A percentile compares a stretch with the other conserved stretches of the same genome.
phyloP scores from a whole-genome alignment of 2,329 filamentous ascomycete genomes.

The Aspergillus phoenicis region DNA sequence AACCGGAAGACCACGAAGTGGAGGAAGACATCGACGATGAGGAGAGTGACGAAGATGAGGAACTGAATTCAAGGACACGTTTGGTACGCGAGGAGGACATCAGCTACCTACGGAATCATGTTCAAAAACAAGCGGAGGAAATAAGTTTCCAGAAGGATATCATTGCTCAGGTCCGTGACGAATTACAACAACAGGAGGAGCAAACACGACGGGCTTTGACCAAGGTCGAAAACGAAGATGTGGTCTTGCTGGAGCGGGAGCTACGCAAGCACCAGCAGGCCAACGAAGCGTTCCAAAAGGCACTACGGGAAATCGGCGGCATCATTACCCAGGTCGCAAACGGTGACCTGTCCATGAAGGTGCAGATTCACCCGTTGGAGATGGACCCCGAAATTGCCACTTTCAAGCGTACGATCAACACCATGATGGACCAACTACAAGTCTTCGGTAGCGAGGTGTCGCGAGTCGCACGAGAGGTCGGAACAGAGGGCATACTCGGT shows the following conservation, averaged over 20 bases:
- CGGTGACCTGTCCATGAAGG: slow-evolving; percentile 94
- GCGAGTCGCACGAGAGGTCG: slow-evolving; percentile 89
- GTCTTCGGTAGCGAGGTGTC: slow-evolving; percentile 97
- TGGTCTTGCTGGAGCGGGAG: slow-evolving; percentile 86
- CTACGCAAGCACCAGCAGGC: slow-evolving; percentile 97
- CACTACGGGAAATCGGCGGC: slow-evolving; percentile 91
- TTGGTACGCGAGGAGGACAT: slow-evolving; percentile 76
- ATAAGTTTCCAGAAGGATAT: slow-evolving; percentile 85
- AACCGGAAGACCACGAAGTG: slow-evolving; percentile 33
- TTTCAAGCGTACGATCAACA: slow-evolving; percentile 98
- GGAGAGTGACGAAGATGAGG: slow-evolving; percentile 48
- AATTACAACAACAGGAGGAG: slow-evolving; percentile 82
- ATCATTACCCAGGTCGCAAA: slow-evolving; percentile 96
- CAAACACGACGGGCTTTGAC: slow-evolving; percentile 81
- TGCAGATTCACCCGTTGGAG: slow-evolving; percentile 91
- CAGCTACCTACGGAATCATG: slow-evolving; percentile 81
- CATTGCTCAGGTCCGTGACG: slow-evolving; percentile 80
- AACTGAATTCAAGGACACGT: slow-evolving; percentile 54
- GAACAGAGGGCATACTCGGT: slow-evolving; percentile 90
- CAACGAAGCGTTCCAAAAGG: slow-evolving; percentile 98
- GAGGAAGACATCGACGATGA: slow-evolving; percentile 37
- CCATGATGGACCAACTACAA: slow-evolving; percentile 98
- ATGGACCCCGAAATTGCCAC: slow-evolving; percentile 98
- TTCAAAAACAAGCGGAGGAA: slow-evolving; percentile 90
- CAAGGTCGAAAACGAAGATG: slow-evolving; percentile 81